Evolutionary conservation across 192 early-diverging fungal genomes (phyloP).

Genomic region (Haplosporangium gracile): DNA sequence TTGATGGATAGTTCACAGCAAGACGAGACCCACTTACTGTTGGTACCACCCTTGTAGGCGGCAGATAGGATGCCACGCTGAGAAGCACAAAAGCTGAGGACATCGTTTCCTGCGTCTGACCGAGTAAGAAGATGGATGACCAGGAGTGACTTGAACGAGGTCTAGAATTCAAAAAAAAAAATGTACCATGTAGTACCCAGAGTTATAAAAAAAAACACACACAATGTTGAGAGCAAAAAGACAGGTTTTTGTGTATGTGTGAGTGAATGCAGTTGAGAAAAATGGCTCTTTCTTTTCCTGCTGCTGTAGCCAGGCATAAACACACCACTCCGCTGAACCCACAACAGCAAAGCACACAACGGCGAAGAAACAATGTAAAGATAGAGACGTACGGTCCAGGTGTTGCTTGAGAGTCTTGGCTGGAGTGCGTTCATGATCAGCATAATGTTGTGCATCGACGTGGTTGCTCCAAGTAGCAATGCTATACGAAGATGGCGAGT

Average conservation of each 20-base stretch:
- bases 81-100: constrained; percentile 64
- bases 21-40: constrained; percentile 30
- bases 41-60: constrained; percentile 47
- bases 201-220: not conserved
- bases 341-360: not conserved
- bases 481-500: constrained; percentile 12
- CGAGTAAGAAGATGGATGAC: constrained; percentile 80
- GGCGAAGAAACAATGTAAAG: not conserved
- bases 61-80: constrained; percentile 54
- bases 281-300: not conserved
- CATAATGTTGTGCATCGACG: constrained; percentile 57
- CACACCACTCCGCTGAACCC: not conserved
- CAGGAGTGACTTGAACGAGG: constrained; percentile 80
- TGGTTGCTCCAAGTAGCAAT: constrained; percentile 40
- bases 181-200: not conserved
- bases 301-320: not conserved
- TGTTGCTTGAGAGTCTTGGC: constrained; percentile 49
- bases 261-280: not conserved
- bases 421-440: constrained; percentile 55
- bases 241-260: not conserved
- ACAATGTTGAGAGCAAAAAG: constrained; percentile 3
- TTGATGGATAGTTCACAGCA: not conserved
- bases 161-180: constrained; percentile 52
- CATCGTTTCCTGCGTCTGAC: constrained; percentile 73
- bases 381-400: constrained; percentile 44